Evolutionary conservation across 169 alveolate species (phyloP).

Genomic region (Plasmodium blacklocki): DNA sequence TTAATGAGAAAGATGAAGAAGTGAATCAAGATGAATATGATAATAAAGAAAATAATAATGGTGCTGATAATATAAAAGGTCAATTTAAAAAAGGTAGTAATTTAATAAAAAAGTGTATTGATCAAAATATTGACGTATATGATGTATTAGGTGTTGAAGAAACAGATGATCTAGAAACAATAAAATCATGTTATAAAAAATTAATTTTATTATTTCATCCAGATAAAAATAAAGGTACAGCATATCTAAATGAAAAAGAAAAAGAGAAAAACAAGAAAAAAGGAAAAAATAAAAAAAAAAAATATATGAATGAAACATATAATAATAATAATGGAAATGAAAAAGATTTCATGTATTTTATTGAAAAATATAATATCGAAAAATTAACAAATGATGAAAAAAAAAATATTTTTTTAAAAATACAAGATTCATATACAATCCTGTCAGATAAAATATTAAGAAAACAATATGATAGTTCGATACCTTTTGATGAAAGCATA

Average conservation of each 20-base stretch:
- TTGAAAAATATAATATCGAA: slow-evolving; percentile 78
- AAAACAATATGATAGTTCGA: slow-evolving; percentile 92
- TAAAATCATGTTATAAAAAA: slow-evolving; percentile 81
- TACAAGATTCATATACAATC: slow-evolving; percentile 94
- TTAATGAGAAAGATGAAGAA: slow-evolving; percentile 9
- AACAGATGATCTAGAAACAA: slow-evolving; percentile 80
- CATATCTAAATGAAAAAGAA: slow-evolving; percentile 45
- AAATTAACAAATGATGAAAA: slow-evolving; percentile 79
- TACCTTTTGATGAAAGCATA: slow-evolving; percentile 94
- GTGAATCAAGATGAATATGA: background rate
- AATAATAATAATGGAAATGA: slow-evolving; percentile 1
- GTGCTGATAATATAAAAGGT: slow-evolving; percentile 18
- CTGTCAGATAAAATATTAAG: slow-evolving; percentile 90
- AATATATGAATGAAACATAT: slow-evolving; percentile 9
- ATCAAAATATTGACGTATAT: slow-evolving; percentile 81
- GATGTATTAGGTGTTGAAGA: slow-evolving; percentile 81
- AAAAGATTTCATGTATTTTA: slow-evolving; percentile 73
- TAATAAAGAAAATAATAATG: slow-evolving; percentile 28
- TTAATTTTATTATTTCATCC: slow-evolving; percentile 85
- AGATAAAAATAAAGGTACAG: slow-evolving; percentile 79
- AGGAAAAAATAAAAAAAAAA: slow-evolving; percentile 25
- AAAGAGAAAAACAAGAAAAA: slow-evolving; percentile 74
- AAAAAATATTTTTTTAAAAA: slow-evolving; percentile 86
- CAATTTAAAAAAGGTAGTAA: slow-evolving; percentile 38
- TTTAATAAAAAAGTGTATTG: slow-evolving; percentile 80